Base-by-base conservation (phyloP, 768 basidiomycete genomes). In the Tulasnella sp. region DNA sequence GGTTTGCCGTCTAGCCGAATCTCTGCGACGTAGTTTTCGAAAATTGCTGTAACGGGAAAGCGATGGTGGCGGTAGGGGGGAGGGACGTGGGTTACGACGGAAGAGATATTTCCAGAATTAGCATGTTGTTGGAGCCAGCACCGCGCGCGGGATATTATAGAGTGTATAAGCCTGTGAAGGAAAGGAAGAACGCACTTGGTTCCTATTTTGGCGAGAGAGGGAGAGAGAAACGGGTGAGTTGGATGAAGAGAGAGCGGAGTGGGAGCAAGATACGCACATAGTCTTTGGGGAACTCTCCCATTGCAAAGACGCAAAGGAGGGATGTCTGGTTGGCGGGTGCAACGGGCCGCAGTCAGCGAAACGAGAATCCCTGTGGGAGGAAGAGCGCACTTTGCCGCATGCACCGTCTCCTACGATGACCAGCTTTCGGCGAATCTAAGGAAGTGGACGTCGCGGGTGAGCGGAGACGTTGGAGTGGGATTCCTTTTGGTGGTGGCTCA, bases 391-490 rank as follows among this genome's bases (percentile, higher is more conserved):
- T 82, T 99, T 99, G 82, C 98, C 97, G 82, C 96, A 98, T 80
- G 97, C 97, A 87, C 97, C 97, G 85, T 99, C 97, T 81, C 97
- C 97, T 80, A 98, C 96, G 83, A 96, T 95, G 85, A 97, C 96
- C 78, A 98, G 88, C 86, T 98, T 98, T 82, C 96, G 89, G 82
- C 95, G 91, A 84, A 98, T 93, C 95, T 97, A 26, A 26, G 51
- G 61, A 67, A 67, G 26, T 2, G 61, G 32, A 35, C 13, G 61
- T 1, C 5, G n/a, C 29, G 29, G 1, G 51, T 67, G 61, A 35
- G 61, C 26, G 29, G 32, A 18, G 29, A 29, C 15, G 15, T 35
- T 67, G 61, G 5, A 35, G 61, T 29, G 26, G 29, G 61, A 26
- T 32, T 15, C 26, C 29, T 18, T 67, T 67, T 26, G 26, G 61